phyloP scores from a whole-genome alignment of 2,329 filamentous ascomycete genomes.

The Alternaria viburni region DNA sequence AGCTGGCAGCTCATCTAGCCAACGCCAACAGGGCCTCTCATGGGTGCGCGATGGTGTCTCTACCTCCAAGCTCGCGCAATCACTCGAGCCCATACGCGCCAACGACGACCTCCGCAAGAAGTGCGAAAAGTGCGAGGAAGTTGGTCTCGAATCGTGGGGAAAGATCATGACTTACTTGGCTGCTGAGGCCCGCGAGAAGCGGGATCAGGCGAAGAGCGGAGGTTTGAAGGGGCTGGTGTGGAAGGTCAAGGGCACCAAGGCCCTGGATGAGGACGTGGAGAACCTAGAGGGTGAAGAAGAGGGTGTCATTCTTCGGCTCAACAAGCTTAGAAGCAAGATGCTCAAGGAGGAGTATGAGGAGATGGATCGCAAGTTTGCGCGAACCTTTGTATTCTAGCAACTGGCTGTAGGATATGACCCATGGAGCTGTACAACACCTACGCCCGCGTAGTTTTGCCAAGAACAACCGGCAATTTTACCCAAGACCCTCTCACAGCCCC shows the following conservation, averaged over 20 bases:
- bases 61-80: slow-evolving; percentile 69
- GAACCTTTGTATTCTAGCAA: slow-evolving; percentile 44
- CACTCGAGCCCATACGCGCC: slow-evolving; percentile 56
- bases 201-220: slow-evolving; percentile 28
- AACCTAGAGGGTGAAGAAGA: slow-evolving; percentile 44
- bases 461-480: neutral
- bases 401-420: slow-evolving; percentile 1
- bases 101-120: slow-evolving; percentile 58
- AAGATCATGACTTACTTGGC: slow-evolving; percentile 75
- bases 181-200: slow-evolving; percentile 50
- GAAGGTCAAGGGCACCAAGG: slow-evolving; percentile 35
- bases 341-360: slow-evolving; percentile 44
- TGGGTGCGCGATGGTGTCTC: slow-evolving; percentile 88
- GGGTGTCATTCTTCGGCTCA: slow-evolving; percentile 41
- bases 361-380: slow-evolving; percentile 43
- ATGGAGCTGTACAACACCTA: neutral
- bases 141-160: slow-evolving; percentile 81
- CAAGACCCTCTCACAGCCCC: neutral
- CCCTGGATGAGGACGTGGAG: slow-evolving; percentile 38
- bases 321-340: slow-evolving; percentile 43
- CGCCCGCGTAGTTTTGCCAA: neutral
- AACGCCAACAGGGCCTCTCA: slow-evolving; percentile 70
- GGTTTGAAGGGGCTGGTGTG: slow-evolving; percentile 29
- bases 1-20: slow-evolving; percentile 49
- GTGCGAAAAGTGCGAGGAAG: slow-evolving; percentile 78